Conservation (phyloP, 371 early-diverging fungal genomes). For the Parasitella parasitica region DNA sequence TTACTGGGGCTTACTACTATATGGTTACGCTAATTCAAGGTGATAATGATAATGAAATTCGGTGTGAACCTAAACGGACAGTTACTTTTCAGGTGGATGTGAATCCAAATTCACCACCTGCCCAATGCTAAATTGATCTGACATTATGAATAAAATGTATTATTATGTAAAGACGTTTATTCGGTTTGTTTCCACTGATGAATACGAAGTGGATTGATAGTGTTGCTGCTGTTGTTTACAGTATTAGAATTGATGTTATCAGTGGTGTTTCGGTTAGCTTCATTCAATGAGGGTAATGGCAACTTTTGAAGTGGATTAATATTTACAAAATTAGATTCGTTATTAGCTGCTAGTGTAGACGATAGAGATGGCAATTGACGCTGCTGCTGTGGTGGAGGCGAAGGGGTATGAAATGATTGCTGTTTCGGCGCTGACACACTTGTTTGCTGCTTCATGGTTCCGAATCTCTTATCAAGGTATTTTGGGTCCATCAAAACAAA, state of each 20-base stretch:
- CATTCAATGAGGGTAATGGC: not conserved
- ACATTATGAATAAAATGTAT: not conserved
- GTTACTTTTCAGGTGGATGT: not conserved
- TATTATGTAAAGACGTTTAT: not conserved
- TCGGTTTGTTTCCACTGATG: conserved; percentile 23
- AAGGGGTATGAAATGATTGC: not conserved
- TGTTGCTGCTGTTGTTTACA: not conserved
- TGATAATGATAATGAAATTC: not conserved
- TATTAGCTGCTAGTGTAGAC: not conserved
- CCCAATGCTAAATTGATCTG: not conserved
- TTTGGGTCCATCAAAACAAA: conserved; percentile 26
- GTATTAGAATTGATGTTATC: not conserved
- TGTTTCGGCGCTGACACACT: not conserved
- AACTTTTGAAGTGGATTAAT: not conserved
- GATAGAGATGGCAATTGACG: not conserved
- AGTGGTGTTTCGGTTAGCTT: not conserved
- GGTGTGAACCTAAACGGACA: not conserved
- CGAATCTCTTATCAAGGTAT: not conserved
- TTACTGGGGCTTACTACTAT: not conserved
- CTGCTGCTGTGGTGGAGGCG: not conserved
- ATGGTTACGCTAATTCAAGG: not conserved
- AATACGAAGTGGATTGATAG: conserved; percentile 4
- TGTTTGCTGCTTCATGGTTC: not conserved
- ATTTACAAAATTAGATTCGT: not conserved
- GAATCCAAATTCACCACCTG: not conserved